Base-by-base conservation (phyloP, 2,329 filamentous ascomycete genomes). In the Colletotrichum liriopes region DNA sequence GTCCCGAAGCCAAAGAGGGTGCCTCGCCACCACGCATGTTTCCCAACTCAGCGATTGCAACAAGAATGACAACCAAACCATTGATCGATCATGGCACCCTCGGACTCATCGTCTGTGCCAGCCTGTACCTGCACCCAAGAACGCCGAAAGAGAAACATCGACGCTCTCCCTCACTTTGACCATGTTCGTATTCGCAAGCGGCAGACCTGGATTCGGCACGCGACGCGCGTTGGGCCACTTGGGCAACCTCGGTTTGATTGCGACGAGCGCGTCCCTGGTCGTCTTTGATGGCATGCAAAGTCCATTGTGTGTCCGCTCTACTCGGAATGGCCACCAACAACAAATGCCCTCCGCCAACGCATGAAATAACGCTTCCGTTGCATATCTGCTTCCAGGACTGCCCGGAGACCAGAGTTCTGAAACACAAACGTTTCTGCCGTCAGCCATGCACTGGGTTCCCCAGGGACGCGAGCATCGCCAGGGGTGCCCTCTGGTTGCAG, bases 351-450 rank as follows among this genome's bases (percentile, higher is more conserved):
- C 14, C 52, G 51, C 64, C 49, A 49, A 67, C 32, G 35, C 47
- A 52, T 51, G 20, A 55, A 56, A 54, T 52, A 37, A 35, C 43
- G 29, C n/a, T 39, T 45, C 47, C 41, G 56, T 55, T 51, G 39
- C 56, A 55, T 56, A 43, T 67, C 55, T 39, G 35, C 60, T 51
- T 18, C 47, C 58, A 58, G 51, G 35, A 59, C 69, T 72, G 54
- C 65, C 65, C 37, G 41, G 54, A 55, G 54, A 63, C 52, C 54
- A 64, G n/a, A 55, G 7, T 69, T 64, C 66, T 60, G 70, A 65
- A 70, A 69, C 59, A 60, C 45, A 60, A 54, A 26, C 32, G 65
- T 55, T 64, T 70, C 65, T 65, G 51, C 39, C 45, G 23, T 55
- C 68, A 60, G 60, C 69, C 58, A 69, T 49, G 54, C 52, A 64